Conservation (phyloP, 2,329 filamentous ascomycete genomes). For the Sclerotinia sclerotiorum region DNA sequence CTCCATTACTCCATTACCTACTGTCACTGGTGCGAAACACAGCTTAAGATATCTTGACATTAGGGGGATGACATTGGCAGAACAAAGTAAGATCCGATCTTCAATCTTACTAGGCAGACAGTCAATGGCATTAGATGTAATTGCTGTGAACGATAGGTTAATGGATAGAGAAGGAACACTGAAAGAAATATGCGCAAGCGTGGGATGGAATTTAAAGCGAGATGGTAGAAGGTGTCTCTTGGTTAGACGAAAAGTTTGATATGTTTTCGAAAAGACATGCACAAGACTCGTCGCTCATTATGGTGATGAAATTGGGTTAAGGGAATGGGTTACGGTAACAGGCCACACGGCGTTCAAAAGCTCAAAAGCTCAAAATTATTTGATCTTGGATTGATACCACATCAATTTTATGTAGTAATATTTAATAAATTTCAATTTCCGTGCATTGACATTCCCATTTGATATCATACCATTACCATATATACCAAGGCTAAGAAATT, state of each 20-base stretch:
- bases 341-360: slow-evolving; percentile 1
- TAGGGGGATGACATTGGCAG: slow-evolving; percentile 22
- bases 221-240: slow-evolving; percentile 20
- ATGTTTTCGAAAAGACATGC: not conserved
- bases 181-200: slow-evolving; percentile 17
- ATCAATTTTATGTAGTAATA: not conserved
- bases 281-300: not conserved
- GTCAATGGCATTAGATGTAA: slow-evolving; percentile 23
- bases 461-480: not conserved
- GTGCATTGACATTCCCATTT: not conserved
- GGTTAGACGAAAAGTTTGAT: slow-evolving; percentile 12
- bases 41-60: slow-evolving; percentile 26
- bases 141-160: slow-evolving; percentile 25
- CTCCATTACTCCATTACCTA: slow-evolving; percentile 11
- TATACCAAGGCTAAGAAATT: not conserved
- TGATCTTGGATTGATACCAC: not conserved
- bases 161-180: slow-evolving; percentile 22
- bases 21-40: not conserved
- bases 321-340: not conserved
- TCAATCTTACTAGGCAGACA: slow-evolving; percentile 28
- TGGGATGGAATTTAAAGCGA: slow-evolving; percentile 23
- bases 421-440: not conserved
- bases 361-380: slow-evolving; percentile 12
- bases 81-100: slow-evolving; percentile 27
- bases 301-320: not conserved